A percentile compares a stretch with the other conserved stretches of the same genome.
These are phyloP conservation scores for Nyctanthes arbortristis DNA, from an alignment of 257 asterid species.

Conservation along the genomic window DNA sequence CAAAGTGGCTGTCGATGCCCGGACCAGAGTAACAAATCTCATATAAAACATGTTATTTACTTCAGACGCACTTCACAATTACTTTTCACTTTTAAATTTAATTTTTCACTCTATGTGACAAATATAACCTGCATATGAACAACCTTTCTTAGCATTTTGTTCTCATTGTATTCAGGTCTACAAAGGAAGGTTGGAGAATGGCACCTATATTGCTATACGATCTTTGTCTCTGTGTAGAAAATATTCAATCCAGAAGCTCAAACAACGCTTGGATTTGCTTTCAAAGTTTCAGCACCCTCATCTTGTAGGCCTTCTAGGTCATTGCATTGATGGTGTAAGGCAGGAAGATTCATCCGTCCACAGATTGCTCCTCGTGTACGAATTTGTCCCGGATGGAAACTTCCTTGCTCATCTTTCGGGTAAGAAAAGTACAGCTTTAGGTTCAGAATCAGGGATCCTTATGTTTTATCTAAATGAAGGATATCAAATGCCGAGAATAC, in stretches of 20 bases:
- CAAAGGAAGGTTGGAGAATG: constrained; percentile 82
- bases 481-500: too few species aligned
- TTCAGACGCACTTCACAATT: background rate
- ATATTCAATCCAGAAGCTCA: constrained; percentile 65
- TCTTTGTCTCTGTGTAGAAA: constrained; percentile 53
- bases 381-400: constrained; percentile 75
- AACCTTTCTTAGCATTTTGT: constrained; percentile 20
- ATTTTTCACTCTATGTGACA: background rate
- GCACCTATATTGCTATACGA: constrained; percentile 60
- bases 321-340: constrained; percentile 69
- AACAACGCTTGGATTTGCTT: constrained; percentile 73
- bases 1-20: background rate
- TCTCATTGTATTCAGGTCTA: constrained; percentile 55
- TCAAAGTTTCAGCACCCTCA: constrained; percentile 90
- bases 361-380: constrained; percentile 80
- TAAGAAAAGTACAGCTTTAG: constrained; percentile 21
- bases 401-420: constrained; percentile 84
- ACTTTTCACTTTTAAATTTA: background rate
- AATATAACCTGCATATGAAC: constrained; percentile 11
- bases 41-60: background rate
- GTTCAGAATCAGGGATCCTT: background rate
- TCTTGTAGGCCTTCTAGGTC: constrained; percentile 75
- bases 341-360: constrained; percentile 65
- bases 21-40: background rate
- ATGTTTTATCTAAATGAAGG: background rate